These are phyloP conservation scores for Dendrocalamus sinicus DNA, from an alignment of 176 grass and related monocot genomes.

Conservation along the genomic window DNA sequence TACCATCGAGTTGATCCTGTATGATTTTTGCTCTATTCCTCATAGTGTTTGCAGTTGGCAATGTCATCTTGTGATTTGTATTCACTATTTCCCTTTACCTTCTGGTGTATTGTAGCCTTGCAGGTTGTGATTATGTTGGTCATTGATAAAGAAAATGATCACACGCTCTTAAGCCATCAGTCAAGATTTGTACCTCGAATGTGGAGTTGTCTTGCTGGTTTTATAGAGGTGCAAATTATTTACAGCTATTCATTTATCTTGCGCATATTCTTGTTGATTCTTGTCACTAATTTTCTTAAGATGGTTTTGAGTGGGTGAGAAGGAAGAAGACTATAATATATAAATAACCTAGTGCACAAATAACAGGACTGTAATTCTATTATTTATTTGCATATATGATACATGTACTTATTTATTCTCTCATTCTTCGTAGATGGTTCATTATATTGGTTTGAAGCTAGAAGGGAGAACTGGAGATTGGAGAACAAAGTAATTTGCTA, in stretches of 20 bases:
- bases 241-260: neutral
- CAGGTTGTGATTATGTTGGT: slow-evolving; percentile 99
- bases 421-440: too few species aligned
- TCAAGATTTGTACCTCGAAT: slow-evolving; percentile 90
- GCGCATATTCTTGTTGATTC: neutral
- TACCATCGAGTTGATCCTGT: slow-evolving; percentile 92
- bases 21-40: slow-evolving; percentile 23
- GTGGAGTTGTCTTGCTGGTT: slow-evolving; percentile 99
- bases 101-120: neutral
- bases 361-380: too few species aligned
- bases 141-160: slow-evolving; percentile 85
- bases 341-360: neutral
- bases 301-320: neutral
- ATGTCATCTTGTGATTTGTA: neutral
- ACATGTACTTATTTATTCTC: too few species aligned
- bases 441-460: too few species aligned
- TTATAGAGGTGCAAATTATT: slow-evolving; percentile 72
- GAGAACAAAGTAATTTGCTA: too few species aligned
- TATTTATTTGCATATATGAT: too few species aligned
- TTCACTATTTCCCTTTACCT: neutral
- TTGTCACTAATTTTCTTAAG: slow-evolving; percentile 15
- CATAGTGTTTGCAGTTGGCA: neutral
- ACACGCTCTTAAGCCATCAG: slow-evolving; percentile 75
- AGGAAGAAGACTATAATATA: neutral
- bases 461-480: too few species aligned